Evolutionary conservation across 768 basidiomycete species (phyloP).

Genomic region (Suillus brevipes): DNA sequence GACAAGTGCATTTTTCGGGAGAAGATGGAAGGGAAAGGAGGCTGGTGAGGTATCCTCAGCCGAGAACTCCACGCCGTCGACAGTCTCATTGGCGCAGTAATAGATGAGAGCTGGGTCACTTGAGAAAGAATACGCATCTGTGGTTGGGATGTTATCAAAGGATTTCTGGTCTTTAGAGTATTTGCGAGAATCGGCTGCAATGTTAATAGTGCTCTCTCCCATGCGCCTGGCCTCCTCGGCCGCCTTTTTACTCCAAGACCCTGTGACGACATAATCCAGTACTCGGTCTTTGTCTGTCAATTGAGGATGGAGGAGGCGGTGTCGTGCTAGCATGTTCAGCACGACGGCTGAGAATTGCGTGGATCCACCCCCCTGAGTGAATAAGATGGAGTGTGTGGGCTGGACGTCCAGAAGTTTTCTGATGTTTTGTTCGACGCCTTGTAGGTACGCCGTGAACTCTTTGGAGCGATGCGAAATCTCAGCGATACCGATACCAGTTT

Average conservation of each 20-base stretch:
- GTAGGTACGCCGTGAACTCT: slow-evolving; percentile 76
- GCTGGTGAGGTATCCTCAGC: slow-evolving; percentile 50
- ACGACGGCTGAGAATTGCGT: slow-evolving; percentile 91
- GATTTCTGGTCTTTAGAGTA: slow-evolving; percentile 65
- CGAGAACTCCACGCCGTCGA: slow-evolving; percentile 90
- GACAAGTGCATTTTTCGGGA: slow-evolving; percentile 55
- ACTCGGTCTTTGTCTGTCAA: slow-evolving; percentile 51
- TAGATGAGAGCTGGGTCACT: slow-evolving; percentile 86
- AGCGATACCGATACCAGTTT: slow-evolving; percentile 92
- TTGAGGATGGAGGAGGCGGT: slow-evolving; percentile 73
- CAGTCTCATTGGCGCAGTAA: slow-evolving; percentile 99
- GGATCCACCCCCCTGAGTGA: slow-evolving; percentile 93
- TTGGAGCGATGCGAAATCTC: slow-evolving; percentile 96
- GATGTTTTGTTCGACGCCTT: slow-evolving; percentile 61
- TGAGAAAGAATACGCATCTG: slow-evolving; percentile 73
- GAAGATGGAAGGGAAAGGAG: slow-evolving; percentile 81
- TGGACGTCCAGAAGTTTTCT: slow-evolving; percentile 82
- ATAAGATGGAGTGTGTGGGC: slow-evolving; percentile 79
- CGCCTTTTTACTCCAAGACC: slow-evolving; percentile 90
- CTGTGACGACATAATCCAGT: slow-evolving; percentile 90
- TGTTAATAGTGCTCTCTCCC: slow-evolving; percentile 54
- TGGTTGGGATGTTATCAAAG: slow-evolving; percentile 79
- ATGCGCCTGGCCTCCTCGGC: slow-evolving; percentile 79
- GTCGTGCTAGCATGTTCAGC: slow-evolving; percentile 85
- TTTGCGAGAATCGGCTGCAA: slow-evolving; percentile 69